Evolutionary conservation across 257 asterid genomes (phyloP).

Genomic region (Nicotiana tabacum): DNA sequence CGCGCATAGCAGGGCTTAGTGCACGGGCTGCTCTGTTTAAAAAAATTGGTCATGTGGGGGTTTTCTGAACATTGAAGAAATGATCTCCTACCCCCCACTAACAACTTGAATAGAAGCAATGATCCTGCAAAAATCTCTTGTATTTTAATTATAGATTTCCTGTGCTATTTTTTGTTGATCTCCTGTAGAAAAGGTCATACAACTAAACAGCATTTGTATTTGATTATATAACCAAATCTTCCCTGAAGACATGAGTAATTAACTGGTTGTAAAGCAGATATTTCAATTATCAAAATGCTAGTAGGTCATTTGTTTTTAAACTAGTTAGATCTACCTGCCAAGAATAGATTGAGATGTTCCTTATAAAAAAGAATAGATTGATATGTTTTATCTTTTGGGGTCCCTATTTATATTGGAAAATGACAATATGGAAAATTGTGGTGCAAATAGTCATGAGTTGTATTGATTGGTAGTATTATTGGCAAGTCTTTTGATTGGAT

Average conservation of each 20-base stretch:
- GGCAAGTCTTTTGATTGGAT: neutral
- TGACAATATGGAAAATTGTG: neutral
- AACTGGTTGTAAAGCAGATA: neutral
- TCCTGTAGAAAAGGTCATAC: too few species aligned
- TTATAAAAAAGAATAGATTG: neutral
- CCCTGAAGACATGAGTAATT: neutral
- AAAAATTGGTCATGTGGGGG: neutral
- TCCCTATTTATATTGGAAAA: neutral
- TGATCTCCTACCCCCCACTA: too few species aligned
- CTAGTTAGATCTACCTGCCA: neutral
- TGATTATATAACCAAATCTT: too few species aligned
- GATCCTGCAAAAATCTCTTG: too few species aligned
- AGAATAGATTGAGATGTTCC: neutral
- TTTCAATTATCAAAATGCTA: neutral
- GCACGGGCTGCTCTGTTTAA: too few species aligned
- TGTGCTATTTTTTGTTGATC: too few species aligned
- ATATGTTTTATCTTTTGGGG: neutral
- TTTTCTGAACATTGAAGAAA: neutral
- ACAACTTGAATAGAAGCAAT: too few species aligned
- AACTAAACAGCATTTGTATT: too few species aligned
- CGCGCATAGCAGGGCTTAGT: too few species aligned
- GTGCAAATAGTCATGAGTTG: neutral
- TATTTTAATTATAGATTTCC: too few species aligned
- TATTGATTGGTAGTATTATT: neutral
- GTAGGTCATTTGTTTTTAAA: neutral